Percentiles rank a stretch among this genome's conserved stretches.
Evolutionary conservation across 2,329 filamentous ascomycete genomes (phyloP).

Genomic region (Atkinsonella texensis): DNA sequence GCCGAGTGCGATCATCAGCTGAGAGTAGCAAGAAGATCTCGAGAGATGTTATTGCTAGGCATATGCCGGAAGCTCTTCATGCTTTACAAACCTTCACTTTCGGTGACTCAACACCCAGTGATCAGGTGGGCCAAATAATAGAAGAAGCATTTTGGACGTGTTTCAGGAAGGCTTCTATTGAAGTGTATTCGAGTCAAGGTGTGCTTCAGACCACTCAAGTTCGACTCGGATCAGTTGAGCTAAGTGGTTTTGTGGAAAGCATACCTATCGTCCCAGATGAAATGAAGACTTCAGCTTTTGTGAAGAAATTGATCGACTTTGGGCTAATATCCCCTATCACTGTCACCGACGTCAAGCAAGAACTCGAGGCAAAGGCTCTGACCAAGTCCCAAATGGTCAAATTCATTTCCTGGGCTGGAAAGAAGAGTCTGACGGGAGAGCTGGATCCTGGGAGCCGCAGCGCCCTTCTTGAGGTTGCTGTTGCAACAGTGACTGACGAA

Average conservation of each 20-base stretch:
- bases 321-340: slow-evolving; percentile 82
- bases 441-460: slow-evolving; percentile 57
- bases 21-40: slow-evolving; percentile 40
- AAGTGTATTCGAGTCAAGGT: slow-evolving; percentile 78
- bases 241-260: slow-evolving; percentile 66
- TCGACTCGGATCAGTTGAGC: slow-evolving; percentile 57
- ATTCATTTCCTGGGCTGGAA: slow-evolving; percentile 75
- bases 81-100: slow-evolving; percentile 81
- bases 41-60: slow-evolving; percentile 50
- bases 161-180: slow-evolving; percentile 69
- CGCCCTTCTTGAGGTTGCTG: slow-evolving; percentile 64
- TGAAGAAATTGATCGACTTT: slow-evolving; percentile 70
- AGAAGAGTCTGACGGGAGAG: slow-evolving; percentile 58
- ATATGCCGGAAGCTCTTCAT: slow-evolving; percentile 70
- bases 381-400: slow-evolving; percentile 65
- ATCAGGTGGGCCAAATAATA: slow-evolving; percentile 71
- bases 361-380: slow-evolving; percentile 72
- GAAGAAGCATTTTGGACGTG: slow-evolving; percentile 96
- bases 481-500: slow-evolving; percentile 55
- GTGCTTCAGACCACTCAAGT: slow-evolving; percentile 76
- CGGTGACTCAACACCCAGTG: slow-evolving; percentile 78
- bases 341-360: slow-evolving; percentile 70
- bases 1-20: slow-evolving; percentile 39
- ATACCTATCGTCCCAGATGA: slow-evolving; percentile 77
- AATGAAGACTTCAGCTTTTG: slow-evolving; percentile 61